These are phyloP conservation scores for Albugo candida DNA, from an alignment of 352 stramenopile genomes.

Conservation along the genomic window DNA sequence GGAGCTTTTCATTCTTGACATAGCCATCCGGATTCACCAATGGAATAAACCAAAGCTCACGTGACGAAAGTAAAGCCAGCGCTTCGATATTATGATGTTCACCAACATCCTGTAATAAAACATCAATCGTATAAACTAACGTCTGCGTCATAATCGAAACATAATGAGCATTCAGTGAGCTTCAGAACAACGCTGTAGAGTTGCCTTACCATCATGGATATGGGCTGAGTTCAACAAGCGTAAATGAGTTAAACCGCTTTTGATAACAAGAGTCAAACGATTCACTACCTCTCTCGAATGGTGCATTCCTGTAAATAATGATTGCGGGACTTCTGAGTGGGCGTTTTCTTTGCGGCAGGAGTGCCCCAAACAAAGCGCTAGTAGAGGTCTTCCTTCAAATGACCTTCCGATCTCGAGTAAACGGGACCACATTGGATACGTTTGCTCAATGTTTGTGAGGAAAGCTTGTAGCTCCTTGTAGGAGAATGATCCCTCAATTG, in stretches of 20 bases:
- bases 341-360: slow-evolving; percentile 8
- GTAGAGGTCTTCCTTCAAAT: slow-evolving; percentile 30
- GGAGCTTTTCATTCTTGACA: slow-evolving; percentile 38
- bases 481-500: slow-evolving; percentile 40
- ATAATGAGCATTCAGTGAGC: neutral
- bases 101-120: slow-evolving; percentile 30
- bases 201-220: slow-evolving; percentile 65
- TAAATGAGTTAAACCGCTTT: neutral
- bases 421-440: slow-evolving; percentile 17
- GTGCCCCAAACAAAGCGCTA: slow-evolving; percentile 44
- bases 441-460: slow-evolving; percentile 17
- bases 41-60: slow-evolving; percentile 68
- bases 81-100: slow-evolving; percentile 30
- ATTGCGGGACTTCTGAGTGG: slow-evolving; percentile 17
- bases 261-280: neutral
- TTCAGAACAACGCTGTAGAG: neutral
- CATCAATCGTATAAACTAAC: slow-evolving; percentile 65
- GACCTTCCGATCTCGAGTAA: slow-evolving; percentile 39
- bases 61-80: slow-evolving; percentile 29
- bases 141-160: slow-evolving; percentile 15
- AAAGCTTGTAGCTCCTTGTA: slow-evolving; percentile 36
- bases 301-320: slow-evolving; percentile 68
- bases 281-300: slow-evolving; percentile 50
- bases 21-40: slow-evolving; percentile 75
- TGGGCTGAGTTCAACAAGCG: slow-evolving; percentile 17